These are phyloP conservation scores for Sisymbrium altissimum DNA, from an alignment of 345 rosid species.

Conservation along the genomic window DNA sequence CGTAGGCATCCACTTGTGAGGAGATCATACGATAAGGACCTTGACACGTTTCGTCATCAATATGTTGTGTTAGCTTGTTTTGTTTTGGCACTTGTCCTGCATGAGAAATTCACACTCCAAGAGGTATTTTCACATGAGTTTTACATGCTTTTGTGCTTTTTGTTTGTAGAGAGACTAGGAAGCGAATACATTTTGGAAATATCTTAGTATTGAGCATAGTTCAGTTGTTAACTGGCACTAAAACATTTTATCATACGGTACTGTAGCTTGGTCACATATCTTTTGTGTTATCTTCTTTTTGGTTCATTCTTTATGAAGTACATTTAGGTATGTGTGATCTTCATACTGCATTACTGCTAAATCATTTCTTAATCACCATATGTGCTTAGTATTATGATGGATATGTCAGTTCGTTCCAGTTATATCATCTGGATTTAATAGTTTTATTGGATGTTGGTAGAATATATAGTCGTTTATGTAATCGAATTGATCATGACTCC, in stretches of 20 bases:
- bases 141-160: neutral
- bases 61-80: constrained; percentile 55
- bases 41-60: constrained; percentile 85
- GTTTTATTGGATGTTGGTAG: neutral
- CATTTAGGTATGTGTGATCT: neutral
- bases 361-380: neutral
- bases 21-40: constrained; percentile 73
- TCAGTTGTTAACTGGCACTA: neutral
- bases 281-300: constrained; percentile 2
- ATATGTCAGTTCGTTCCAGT: neutral
- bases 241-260: neutral
- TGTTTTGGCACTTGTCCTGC: constrained; percentile 52
- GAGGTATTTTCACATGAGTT: constrained; percentile 52
- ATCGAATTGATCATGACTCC: neutral
- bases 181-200: neutral
- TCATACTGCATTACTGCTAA: neutral
- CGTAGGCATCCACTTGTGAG: constrained; percentile 62
- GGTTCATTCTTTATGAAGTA: neutral
- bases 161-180: neutral
- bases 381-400: neutral
- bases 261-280: neutral
- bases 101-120: constrained; percentile 73
- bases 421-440: neutral
- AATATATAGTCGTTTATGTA: neutral
- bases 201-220: neutral